A percentile compares a stretch with the other conserved stretches of the same genome.
These are phyloP conservation scores for Albizia julibrissin DNA, from an alignment of 306 rosid genomes.

Conservation along the genomic window DNA sequence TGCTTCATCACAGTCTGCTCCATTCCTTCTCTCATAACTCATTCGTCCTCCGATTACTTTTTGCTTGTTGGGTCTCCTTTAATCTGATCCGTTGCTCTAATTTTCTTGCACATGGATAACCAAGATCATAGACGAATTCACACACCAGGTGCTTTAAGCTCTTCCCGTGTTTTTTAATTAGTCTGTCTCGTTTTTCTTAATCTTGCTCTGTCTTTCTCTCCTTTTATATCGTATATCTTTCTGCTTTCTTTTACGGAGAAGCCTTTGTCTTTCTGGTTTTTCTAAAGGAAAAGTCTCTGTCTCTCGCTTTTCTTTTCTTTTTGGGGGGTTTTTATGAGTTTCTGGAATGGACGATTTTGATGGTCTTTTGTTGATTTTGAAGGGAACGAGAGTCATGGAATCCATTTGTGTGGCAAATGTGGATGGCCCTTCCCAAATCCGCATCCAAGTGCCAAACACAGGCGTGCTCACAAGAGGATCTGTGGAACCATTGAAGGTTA, in stretches of 20 bases:
- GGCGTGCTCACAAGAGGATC: constrained; percentile 85
- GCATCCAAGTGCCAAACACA: constrained; percentile 67
- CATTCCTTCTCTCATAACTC: background rate
- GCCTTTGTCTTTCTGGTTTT: constrained; percentile 25
- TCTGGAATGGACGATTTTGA: background rate
- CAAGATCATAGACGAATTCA: constrained; percentile 28
- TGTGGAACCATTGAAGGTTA: constrained; percentile 84
- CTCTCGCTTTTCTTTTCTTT: background rate
- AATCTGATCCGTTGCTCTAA: background rate
- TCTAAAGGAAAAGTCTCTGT: constrained; percentile 10
- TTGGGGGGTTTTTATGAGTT: background rate
- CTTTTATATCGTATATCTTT: constrained; percentile 7
- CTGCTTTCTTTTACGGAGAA: constrained; percentile 16
- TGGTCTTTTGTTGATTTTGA: constrained; percentile 25
- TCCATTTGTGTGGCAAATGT: constrained; percentile 60
- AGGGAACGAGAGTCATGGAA: constrained; percentile 59
- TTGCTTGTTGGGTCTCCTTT: background rate
- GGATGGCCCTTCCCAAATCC: constrained; percentile 71
- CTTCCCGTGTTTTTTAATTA: background rate
- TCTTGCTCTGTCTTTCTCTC: background rate
- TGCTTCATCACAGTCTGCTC: background rate
- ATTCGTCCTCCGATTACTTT: background rate
- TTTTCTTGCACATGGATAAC: constrained; percentile 21
- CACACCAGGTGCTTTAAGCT: constrained; percentile 30
- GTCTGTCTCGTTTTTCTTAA: background rate